Percentiles rank a stretch among this genome's conserved stretches.
Conservation (phyloP, 1,139 yeast genomes). For the Taphrina flavorubra region DNA sequence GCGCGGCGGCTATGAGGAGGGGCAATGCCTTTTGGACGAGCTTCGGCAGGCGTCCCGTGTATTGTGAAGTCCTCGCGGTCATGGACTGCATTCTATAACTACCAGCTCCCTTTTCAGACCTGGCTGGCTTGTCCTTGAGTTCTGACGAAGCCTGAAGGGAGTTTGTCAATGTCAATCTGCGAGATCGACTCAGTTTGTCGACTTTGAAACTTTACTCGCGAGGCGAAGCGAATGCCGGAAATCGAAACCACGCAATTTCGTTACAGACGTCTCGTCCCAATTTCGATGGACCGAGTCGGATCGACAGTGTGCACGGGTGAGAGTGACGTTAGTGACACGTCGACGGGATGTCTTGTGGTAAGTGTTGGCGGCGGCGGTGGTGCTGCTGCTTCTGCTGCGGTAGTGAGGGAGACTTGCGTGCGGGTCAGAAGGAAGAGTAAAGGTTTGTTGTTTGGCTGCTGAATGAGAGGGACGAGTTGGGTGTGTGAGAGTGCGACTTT, state of each 20-base stretch:
- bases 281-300: no score
- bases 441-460: not conserved
- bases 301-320: not conserved
- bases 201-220: not conserved
- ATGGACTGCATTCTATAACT: conserved; percentile 26
- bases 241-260: no score
- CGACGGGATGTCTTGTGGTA: no score
- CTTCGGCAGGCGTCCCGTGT: conserved; percentile 30
- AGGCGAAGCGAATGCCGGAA: no score
- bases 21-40: conserved; percentile 33
- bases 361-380: not conserved
- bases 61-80: conserved; percentile 33
- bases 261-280: no score
- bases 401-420: not conserved
- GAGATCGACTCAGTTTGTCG: conserved; percentile 16
- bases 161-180: conserved; percentile 16
- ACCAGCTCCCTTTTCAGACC: conserved; percentile 23
- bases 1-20: conserved; percentile 22
- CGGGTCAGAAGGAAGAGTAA: not conserved
- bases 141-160: conserved; percentile 14
- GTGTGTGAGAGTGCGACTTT: conserved; percentile 2
- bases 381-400: no score
- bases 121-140: conserved; percentile 11
- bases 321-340: not conserved
- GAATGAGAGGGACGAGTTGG: not conserved